Base-by-base conservation (phyloP, 164 flowering plant genomes). In the Euptelea pleiosperma region DNA sequence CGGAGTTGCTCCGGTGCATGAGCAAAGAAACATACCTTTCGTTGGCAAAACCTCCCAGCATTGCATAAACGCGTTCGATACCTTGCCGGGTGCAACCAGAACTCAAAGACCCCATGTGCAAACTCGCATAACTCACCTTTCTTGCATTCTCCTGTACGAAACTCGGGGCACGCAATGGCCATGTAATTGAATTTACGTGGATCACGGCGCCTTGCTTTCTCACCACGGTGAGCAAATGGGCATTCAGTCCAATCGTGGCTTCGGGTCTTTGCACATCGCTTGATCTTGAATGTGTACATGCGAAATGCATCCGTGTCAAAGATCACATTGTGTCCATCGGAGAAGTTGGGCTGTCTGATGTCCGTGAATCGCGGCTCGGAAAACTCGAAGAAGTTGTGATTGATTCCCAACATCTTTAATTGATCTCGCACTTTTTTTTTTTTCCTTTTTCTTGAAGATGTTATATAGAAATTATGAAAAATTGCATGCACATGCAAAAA, bases 11-110 rank as follows among this genome's bases (percentile, higher is more conserved):
- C 69, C 2, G 71, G 73, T 21, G 80, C 39, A 65, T 84, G 90
- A 0, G 90, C 90, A 40, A 84, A 84, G 67, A 84, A 84, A 47
- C 90, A 84, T 1, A 84, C 90, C 62, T 74, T 82, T 0, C 87
- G 63, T 5, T 57, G 66, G 60, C 90, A 82, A 9, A 41, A 54
- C 18, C 7, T 9, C 1, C 85, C 85, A 10, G 78, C 68, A 31
- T 68, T 80, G 67, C 90, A 84, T 0, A 78, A 63, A 12, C 81
- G 75, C 0, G 87, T 84, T 12, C 90, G 73, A 76, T 79, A 82
- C 67, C 72, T 52, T 0, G 78, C 65, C 0, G 86, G 89, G 59
- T 83, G 89, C 11, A 83, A 73, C 89, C 89, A 83, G 69, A 60
- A 79, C 78, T 83, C 89, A 35, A 83, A 83, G 0, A 83, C 69